Base-by-base conservation (phyloP, 2,329 filamentous ascomycete genomes). In the Aspergillus sclerotialis region DNA sequence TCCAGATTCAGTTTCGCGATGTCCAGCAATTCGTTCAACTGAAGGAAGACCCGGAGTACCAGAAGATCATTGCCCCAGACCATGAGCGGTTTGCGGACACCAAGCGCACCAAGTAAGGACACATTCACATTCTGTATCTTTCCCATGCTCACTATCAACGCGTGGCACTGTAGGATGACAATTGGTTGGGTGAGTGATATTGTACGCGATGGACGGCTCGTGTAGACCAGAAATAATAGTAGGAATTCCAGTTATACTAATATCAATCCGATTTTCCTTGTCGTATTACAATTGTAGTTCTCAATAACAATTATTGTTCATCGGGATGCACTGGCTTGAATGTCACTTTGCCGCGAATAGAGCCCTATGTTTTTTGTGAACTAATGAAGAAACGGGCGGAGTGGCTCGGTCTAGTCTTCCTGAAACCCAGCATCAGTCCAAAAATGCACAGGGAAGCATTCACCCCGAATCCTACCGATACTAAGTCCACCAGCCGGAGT, bases 61-160 rank as follows among this genome's bases (percentile, higher is more conserved):
- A 38, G 19, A 35, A 43, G 13, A 41, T 44, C 11, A 48, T 58
- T 14, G 45, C 46, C 29, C 53, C 50, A 15, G 56, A 60, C 30
- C 56, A 60, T 45, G 48, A 46, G 33, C 43, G 55, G 24, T 58
- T 59, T 41, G 53, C 53, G 3, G 53, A 58, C 42, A 35, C 35
- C 9, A 40, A 28, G 24, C 24, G 21, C 4, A 40, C 40, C 10
- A 32, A 35, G 40, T 43, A 28, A n/a, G n/a, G n/a, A n/a, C n/a
- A n/a, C n/a, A n/a, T n/a, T n/a, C n/a, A n/a, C n/a, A n/a, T n/a
- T n/a, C 15, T 3, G 8, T 24, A 9, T 24, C 23, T 24, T 9
- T 24, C 11, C 21, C 11, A 24, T 24, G 11, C 21, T 7, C 7
- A 24, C 7, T 24, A 24, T 24, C 11, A 11, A 11, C 21, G 7